phyloP scores from a whole-genome alignment of 2,329 filamentous ascomycete species.

The Fusarium napiforme region DNA sequence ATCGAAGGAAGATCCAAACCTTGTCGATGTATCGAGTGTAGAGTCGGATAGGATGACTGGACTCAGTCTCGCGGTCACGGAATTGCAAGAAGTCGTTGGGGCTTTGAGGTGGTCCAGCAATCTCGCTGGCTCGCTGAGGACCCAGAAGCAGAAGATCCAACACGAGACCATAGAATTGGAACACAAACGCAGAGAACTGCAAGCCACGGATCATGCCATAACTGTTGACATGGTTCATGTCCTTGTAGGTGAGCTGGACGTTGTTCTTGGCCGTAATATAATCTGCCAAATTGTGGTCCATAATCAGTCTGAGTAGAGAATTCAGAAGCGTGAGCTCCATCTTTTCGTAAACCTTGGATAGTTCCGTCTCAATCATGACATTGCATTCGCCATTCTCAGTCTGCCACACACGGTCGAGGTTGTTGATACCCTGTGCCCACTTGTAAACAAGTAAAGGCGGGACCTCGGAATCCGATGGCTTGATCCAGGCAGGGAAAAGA shows the following conservation, averaged over 20 bases:
- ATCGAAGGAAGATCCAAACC: slow-evolving; percentile 97
- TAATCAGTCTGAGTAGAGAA: slow-evolving; percentile 90
- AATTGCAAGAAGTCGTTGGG: slow-evolving; percentile 99
- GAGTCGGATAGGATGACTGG: slow-evolving; percentile 93
- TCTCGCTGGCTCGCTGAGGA: slow-evolving; percentile 95
- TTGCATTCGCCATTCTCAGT: slow-evolving; percentile 95
- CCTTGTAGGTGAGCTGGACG: slow-evolving; percentile 98
- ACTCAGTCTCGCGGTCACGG: slow-evolving; percentile 90
- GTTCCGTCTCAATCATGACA: slow-evolving; percentile 96
- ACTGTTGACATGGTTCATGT: slow-evolving; percentile 99
- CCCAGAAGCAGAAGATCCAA: slow-evolving; percentile 92
- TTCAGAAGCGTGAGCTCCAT: slow-evolving; percentile 97
- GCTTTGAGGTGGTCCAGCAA: slow-evolving; percentile 90
- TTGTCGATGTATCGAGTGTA: slow-evolving; percentile 98
- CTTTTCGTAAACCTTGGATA: slow-evolving; percentile 99
- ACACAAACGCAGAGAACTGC: slow-evolving; percentile 98
- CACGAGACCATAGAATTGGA: slow-evolving; percentile 98
- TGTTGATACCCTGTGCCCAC: slow-evolving; percentile 99
- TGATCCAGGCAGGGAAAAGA: slow-evolving; percentile 98
- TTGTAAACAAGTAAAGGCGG: slow-evolving; percentile 96
- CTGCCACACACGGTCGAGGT: slow-evolving; percentile 94
- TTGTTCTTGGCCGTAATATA: slow-evolving; percentile 99
- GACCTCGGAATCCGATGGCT: slow-evolving; percentile 97
- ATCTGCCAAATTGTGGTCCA: slow-evolving; percentile 99
- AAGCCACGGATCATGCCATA: slow-evolving; percentile 98